Conservation (phyloP, 1,284 basidiomycete genomes). For the Boletus semigastroideus region DNA sequence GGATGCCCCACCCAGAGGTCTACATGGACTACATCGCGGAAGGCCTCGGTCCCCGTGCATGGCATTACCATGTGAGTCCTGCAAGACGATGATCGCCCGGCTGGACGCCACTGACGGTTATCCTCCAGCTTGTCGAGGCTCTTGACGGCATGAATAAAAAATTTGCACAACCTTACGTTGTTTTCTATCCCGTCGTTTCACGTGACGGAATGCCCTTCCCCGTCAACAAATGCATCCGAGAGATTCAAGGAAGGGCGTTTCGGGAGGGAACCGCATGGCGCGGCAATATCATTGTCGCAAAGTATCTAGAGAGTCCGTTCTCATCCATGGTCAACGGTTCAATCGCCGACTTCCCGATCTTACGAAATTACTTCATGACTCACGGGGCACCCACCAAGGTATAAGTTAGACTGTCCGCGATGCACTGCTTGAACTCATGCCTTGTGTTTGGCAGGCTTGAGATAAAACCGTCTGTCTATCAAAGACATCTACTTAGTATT, state of each 20-base stretch:
- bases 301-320: conserved; percentile 69
- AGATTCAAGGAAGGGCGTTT: conserved; percentile 64
- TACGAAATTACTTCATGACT: conserved; percentile 73
- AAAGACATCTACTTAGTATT: background rate
- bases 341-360: conserved; percentile 77
- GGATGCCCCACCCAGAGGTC: conserved; percentile 77
- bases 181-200: conserved; percentile 73
- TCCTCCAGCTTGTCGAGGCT: conserved; percentile 60
- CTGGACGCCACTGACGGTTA: conserved; percentile 18
- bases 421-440: conserved; percentile 27
- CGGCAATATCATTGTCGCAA: conserved; percentile 74
- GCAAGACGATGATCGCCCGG: conserved; percentile 3
- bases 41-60: conserved; percentile 60
- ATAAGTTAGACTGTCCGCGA: conserved; percentile 27
- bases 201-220: conserved; percentile 79
- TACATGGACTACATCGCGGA: conserved; percentile 84
- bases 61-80: conserved; percentile 64
- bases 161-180: conserved; percentile 72
- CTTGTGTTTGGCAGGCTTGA: conserved; percentile 31
- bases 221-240: conserved; percentile 67
- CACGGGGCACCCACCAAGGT: conserved; percentile 49
- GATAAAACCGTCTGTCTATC: conserved; percentile 11
- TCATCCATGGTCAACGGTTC: conserved; percentile 66
- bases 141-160: conserved; percentile 76
- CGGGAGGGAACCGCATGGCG: conserved; percentile 68